A percentile compares a stretch with the other conserved stretches of the same genome.
Conservation (phyloP, 202 grass and related monocot genomes). For the Alloteropsis angusta region DNA sequence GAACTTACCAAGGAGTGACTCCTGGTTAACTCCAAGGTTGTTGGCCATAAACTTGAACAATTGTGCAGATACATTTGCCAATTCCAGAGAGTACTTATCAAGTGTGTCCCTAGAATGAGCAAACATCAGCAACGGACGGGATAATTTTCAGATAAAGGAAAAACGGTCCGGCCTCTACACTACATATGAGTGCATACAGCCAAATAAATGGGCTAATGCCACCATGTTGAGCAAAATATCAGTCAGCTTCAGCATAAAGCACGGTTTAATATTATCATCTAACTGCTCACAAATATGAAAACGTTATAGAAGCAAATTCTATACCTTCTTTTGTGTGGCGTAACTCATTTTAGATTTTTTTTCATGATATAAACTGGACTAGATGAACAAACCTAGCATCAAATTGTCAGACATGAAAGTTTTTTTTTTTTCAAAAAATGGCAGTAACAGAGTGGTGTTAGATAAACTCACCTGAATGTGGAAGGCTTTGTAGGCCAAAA, state of each 20-base stretch:
- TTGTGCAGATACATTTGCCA: constrained; percentile 27
- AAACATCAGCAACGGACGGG: neutral
- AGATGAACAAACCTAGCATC: neutral
- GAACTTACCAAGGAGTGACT: constrained; percentile 19
- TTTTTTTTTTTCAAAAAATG: neutral
- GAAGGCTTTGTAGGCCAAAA: constrained; percentile 29
- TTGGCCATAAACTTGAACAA: constrained; percentile 42
- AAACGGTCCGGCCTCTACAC: too few relatives aligned
- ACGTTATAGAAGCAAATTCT: neutral
- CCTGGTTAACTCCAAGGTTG: constrained; percentile 30
- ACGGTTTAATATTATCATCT: neutral
- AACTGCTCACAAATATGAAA: neutral
- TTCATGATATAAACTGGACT: neutral
- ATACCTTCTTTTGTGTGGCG: neutral
- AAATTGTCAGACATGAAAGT: neutral
- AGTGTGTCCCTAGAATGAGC: constrained; percentile 35
- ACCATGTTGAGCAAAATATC: neutral
- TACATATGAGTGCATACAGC: too few relatives aligned
- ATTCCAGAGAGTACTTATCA: constrained; percentile 33
- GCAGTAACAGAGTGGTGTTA: neutral
- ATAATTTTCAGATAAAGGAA: too few relatives aligned
- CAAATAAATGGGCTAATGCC: neutral
- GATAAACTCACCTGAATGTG: constrained; percentile 13
- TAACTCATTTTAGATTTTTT: neutral
- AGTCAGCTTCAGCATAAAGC: neutral